These are phyloP conservation scores for Cladophialophora carrionii DNA, from an alignment of 2,329 filamentous ascomycete genomes.

Conservation along the genomic window DNA sequence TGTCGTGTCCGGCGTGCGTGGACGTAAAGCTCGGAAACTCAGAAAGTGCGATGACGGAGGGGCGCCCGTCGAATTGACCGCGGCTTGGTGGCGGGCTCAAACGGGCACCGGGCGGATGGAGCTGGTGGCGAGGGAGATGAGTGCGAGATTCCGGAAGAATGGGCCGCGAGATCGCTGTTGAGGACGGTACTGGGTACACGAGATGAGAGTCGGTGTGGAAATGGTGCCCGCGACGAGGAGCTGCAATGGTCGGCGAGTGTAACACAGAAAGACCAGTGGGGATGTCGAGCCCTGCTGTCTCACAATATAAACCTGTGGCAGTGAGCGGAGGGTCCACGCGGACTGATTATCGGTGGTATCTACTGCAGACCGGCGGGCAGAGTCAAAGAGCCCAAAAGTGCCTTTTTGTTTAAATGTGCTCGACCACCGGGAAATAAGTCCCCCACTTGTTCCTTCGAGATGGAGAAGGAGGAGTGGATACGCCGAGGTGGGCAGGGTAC, in stretches of 20 bases:
- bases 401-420: not conserved
- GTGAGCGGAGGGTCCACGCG: not conserved
- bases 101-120: conserved; percentile 7
- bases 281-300: not conserved
- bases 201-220: conserved; percentile 6
- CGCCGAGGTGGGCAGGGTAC: not conserved
- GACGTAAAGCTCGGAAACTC: not conserved
- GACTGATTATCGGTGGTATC: not conserved
- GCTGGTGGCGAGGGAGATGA: not conserved
- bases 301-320: conserved; percentile 6
- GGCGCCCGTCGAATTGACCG: not conserved
- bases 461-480: conserved; percentile 6
- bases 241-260: not conserved
- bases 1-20: not conserved
- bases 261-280: not conserved
- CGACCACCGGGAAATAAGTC: conserved; percentile 3
- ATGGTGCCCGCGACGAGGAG: not conserved
- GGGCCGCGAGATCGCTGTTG: not conserved
- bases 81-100: not conserved
- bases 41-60: conserved; percentile 5
- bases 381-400: not conserved
- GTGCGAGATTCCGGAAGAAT: not conserved
- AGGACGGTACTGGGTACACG: not conserved
- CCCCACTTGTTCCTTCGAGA: conserved; percentile 10
- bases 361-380: not conserved